Evolutionary conservation across 2,329 filamentous ascomycete species (phyloP).

Genomic region (Fusarium temperatum): DNA sequence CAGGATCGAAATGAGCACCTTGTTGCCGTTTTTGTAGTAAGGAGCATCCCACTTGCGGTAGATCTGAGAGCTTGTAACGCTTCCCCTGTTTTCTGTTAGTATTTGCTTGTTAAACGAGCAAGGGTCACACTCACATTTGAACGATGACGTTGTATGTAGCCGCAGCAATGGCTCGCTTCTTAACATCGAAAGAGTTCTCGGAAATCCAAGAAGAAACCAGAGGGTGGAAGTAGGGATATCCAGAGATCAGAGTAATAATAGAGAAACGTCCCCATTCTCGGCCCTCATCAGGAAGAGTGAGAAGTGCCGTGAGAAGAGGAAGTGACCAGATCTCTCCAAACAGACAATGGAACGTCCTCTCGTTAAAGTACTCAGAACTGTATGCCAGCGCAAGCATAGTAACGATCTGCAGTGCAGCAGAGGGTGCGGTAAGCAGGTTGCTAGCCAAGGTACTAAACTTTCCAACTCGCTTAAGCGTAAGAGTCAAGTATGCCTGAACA

Average conservation of each 20-base stretch:
- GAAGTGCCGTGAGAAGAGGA: conserved; percentile 60
- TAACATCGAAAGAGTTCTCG: conserved; percentile 60
- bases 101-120: accelerated
- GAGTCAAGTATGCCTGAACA: conserved; percentile 60
- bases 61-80: conserved; percentile 55
- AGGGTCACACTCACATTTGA: conserved; percentile 46
- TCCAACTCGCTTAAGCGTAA: conserved; percentile 64
- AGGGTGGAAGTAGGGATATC: conserved; percentile 67
- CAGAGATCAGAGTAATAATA: conserved; percentile 61
- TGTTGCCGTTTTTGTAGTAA: conserved; percentile 67
- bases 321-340: conserved; percentile 63
- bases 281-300: conserved; percentile 57
- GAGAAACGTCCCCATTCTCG: conserved; percentile 62
- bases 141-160: conserved; percentile 60
- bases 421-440: conserved; percentile 71
- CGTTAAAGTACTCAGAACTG: conserved; percentile 63
- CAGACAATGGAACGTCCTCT: conserved; percentile 62
- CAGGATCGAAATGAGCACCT: conserved; percentile 62
- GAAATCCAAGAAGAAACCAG: conserved; percentile 61
- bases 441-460: conserved; percentile 65
- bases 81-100: conserved; percentile 44
- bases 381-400: conserved; percentile 64
- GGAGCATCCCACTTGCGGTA: conserved; percentile 62
- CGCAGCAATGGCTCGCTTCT: conserved; percentile 58
- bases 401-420: conserved; percentile 64